These are phyloP conservation scores for Rhytidiadelphus loreus DNA, from an alignment of 225 moss, liverwort and hornwort species.

Conservation along the genomic window DNA sequence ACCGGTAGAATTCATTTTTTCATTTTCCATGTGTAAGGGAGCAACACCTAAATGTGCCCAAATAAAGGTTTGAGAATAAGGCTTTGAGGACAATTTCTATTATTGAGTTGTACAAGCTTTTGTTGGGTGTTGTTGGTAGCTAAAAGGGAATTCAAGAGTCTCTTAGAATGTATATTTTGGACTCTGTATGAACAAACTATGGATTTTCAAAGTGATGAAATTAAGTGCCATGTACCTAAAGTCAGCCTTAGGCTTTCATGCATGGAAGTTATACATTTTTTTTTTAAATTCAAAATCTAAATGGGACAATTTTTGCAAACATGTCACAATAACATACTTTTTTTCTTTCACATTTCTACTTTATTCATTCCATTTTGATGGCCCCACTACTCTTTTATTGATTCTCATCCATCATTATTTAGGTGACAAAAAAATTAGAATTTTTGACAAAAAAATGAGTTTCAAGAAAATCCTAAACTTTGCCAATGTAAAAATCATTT, in stretches of 20 bases:
- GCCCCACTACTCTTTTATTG: accelerated
- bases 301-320: accelerated
- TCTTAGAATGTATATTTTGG: too few relatives aligned
- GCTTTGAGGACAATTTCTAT: neutral
- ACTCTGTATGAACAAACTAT: too few relatives aligned
- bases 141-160: accelerated
- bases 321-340: accelerated
- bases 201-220: neutral
- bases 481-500: neutral
- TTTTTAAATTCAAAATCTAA: neutral
- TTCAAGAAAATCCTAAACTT: too few relatives aligned
- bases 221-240: neutral
- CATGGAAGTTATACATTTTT: neutral
- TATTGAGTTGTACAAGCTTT: neutral
- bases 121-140: neutral
- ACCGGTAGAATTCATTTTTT: neutral
- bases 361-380: neutral
- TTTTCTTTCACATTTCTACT: neutral
- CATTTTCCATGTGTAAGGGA: neutral
- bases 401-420: neutral
- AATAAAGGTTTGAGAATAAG: neutral
- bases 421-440: neutral
- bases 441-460: neutral
- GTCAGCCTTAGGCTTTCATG: neutral
- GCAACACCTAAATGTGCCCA: accelerated